These are phyloP conservation scores for Hypoxylon rubiginosum DNA, from an alignment of 2,329 filamentous ascomycete species.

Conservation along the genomic window DNA sequence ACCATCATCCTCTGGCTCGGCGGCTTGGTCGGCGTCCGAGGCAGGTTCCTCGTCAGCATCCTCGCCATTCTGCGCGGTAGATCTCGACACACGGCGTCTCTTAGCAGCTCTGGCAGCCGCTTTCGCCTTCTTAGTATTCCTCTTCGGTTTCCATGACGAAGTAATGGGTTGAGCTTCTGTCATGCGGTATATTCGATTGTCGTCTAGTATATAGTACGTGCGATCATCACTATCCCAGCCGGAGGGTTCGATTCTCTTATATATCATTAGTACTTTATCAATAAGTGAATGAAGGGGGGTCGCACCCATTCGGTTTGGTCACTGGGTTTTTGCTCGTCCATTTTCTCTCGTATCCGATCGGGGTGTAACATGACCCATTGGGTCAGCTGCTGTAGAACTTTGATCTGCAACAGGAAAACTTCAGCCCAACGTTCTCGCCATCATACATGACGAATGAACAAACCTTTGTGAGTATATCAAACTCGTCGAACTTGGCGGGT, in stretches of 20 bases:
- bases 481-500: conserved; percentile 80
- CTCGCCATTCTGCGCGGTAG: conserved; percentile 58
- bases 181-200: conserved; percentile 90
- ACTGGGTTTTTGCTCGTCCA: conserved; percentile 83
- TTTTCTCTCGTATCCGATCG: conserved; percentile 86
- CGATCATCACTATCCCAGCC: conserved; percentile 92
- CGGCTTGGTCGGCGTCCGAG: conserved; percentile 47
- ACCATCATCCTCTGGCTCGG: conserved; percentile 67
- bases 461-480: conserved; percentile 86
- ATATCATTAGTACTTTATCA: conserved; percentile 51
- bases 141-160: conserved; percentile 69
- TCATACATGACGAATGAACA: conserved; percentile 57
- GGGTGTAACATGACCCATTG: conserved; percentile 90
- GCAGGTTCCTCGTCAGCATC: conserved; percentile 54
- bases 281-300: conserved; percentile 53
- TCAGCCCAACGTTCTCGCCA: conserved; percentile 26
- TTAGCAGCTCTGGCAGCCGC: conserved; percentile 77
- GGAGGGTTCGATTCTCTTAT: conserved; percentile 80
- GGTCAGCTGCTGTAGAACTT: conserved; percentile 87
- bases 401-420: conserved; percentile 63
- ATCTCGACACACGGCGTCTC: conserved; percentile 70
- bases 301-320: conserved; percentile 89
- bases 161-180: conserved; percentile 78
- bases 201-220: conserved; percentile 90
- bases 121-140: conserved; percentile 75